Conservation (phyloP, 2,329 filamentous ascomycete species). For the Ilyonectria robusta region DNA sequence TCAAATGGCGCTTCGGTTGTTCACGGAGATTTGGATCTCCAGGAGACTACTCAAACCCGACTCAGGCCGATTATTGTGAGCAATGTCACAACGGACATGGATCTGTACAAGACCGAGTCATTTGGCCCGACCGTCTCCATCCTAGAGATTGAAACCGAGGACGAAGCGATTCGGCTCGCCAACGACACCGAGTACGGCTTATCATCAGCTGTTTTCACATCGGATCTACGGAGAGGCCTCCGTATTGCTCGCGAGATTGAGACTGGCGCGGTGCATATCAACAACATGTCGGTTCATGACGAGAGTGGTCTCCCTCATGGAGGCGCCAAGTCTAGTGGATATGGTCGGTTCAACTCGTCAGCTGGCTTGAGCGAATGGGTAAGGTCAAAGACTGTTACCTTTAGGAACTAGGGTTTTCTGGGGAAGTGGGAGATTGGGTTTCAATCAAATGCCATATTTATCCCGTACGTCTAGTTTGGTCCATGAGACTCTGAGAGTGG, state of each 20-base stretch:
- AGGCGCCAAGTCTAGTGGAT: slow-evolving; percentile 75
- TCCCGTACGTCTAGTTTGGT: too few relatives aligned
- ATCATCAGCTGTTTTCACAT: slow-evolving; percentile 79
- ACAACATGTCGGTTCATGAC: slow-evolving; percentile 76
- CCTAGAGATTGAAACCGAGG: slow-evolving; percentile 75
- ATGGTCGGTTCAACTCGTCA: slow-evolving; percentile 71
- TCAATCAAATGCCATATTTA: neutral
- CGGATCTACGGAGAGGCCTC: slow-evolving; percentile 72
- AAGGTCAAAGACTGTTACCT: slow-evolving; percentile 75
- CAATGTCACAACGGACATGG: slow-evolving; percentile 75
- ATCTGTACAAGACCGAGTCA: slow-evolving; percentile 80
- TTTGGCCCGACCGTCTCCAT: slow-evolving; percentile 84
- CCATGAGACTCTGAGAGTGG: neutral
- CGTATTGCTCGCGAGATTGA: slow-evolving; percentile 75
- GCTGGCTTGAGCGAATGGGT: slow-evolving; percentile 73
- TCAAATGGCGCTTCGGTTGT: slow-evolving; percentile 74
- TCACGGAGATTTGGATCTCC: slow-evolving; percentile 54
- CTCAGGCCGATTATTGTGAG: slow-evolving; percentile 78
- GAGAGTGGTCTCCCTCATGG: slow-evolving; percentile 76
- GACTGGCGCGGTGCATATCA: slow-evolving; percentile 78
- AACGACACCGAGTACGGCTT: slow-evolving; percentile 90
- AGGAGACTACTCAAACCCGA: slow-evolving; percentile 53
- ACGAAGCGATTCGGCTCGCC: slow-evolving; percentile 80
- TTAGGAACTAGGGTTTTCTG: slow-evolving; percentile 51
- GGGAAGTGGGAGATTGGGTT: neutral